Base-by-base conservation (phyloP, 2,329 filamentous ascomycete genomes). In the Monosporascus sp. region DNA sequence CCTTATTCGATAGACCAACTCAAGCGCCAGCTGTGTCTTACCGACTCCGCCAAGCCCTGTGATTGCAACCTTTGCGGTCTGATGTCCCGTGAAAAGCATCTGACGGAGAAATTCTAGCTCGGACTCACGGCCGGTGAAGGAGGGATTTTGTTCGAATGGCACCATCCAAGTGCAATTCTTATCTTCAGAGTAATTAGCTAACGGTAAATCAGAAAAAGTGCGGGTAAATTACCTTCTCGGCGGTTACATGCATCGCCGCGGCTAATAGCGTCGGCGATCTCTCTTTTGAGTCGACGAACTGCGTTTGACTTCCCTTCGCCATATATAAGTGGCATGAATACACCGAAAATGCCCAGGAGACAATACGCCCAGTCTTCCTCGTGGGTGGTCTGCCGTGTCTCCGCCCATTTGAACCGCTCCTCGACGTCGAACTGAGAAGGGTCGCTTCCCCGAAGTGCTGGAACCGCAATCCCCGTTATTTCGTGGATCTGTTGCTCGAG, bases 1-100 rank as follows among this genome's bases (percentile, higher is more conserved):
- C 4, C 52, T 59, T 7, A 67, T 9, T 3, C 59, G 60, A 52
- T 61, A 70, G 15, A 62, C 64, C 15, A 62, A 61, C 43, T 73
- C 66, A 5, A 73, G 56, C 0, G 67, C 70, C 8, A 73, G 62
- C 50, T 72, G 67, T 2, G 70, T 71, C 60, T 74, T 73, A 0
- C 70, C 67, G 2, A 71, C 55, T 0, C 70, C 70, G 1, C 68
- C 68, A 1, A 70, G 62, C 1, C 68, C 69, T 1, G 57, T 40
- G 2, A 68, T 52, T 3, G 58, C 61, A 17, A 52, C 57, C 48
- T 53, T 56, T 44, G 24, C 24, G 9, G 37, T 44, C 7, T n/a
- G 37, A 45, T 51, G 17, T 44, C 24, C 24, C 14, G 22, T 26
- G 26, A 43, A 45, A n/a, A 51, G 49, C 22, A 38, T 5, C 45